Base-by-base conservation (phyloP, 306 rosid species). In the Vigna radiata region DNA sequence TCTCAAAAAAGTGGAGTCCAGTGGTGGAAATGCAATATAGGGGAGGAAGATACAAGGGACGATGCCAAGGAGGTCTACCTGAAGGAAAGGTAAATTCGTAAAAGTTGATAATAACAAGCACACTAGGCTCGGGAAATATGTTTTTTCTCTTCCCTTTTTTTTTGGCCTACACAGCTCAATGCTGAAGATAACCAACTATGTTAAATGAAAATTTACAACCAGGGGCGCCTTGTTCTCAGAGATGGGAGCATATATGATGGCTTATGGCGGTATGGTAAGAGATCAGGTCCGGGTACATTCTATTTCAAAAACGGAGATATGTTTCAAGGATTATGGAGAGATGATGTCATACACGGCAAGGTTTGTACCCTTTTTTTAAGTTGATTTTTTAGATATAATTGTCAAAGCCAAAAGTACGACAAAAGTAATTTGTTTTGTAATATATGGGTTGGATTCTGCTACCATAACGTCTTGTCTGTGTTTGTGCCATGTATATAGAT, bases 251-350 rank as follows among this genome's bases (percentile, higher is more conserved):
- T 90, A 83, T 95, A 95, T 82, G 98, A 95, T 70, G 98, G 98
- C 55, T 81, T 83, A 72, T 95, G 98, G 97, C 96, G 78, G 77
- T 86, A 81, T 78, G 98, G 98, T 47, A 95, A 90, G 89, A 90
- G 90, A 84, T 92, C 98, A 19, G 98, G 98, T 63, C 72, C 75
- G 14, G 98, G 98, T 54, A 88, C 93, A 82, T 89, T 95, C 76
- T 92, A 92, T 84, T 95, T 95, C 76, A 86, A 78, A 68, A 95
- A 95, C 17, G 97, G 98, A 69, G 97, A 95, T 84, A 90, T 91
- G 83, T 95, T 90, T 86, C 98, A 95, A 79, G 98, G 98, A 75
- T 89, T 91, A 14, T 95, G 98, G 98, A 89, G 97, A 84, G 98
- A 95, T 83, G 98, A 95, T 85, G 89, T 85, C 59, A 92, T 95